phyloP scores from a whole-genome alignment of 345 rosid species.

The Hypericum perforatum region DNA sequence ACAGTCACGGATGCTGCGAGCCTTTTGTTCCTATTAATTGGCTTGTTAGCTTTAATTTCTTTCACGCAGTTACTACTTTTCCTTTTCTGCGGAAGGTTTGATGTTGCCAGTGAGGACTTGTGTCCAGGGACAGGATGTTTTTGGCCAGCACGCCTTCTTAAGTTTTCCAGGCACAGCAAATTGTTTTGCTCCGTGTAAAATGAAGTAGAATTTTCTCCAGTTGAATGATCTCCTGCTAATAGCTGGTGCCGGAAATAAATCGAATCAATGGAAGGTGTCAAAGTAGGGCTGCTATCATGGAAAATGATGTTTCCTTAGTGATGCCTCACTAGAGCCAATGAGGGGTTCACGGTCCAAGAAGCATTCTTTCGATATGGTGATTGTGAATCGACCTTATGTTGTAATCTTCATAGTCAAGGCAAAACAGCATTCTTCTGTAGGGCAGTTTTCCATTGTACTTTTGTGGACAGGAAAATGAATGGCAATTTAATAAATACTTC shows the following conservation, averaged over 20 bases:
- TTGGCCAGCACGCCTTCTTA: slow-evolving; percentile 23
- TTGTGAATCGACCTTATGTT: background rate
- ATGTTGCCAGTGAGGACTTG: slow-evolving; percentile 29
- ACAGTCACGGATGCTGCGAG: slow-evolving; percentile 1
- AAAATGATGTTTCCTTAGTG: slow-evolving; percentile 7
- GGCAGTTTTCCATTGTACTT: slow-evolving; percentile 1
- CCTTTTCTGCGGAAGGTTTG: slow-evolving; percentile 31
- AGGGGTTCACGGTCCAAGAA: slow-evolving; percentile 9
- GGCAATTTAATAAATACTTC: no score
- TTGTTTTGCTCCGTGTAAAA: slow-evolving; percentile 20
- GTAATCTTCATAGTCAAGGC: background rate
- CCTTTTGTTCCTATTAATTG: slow-evolving; percentile 1
- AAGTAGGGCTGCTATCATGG: slow-evolving; percentile 12
- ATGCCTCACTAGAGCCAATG: slow-evolving; percentile 2
- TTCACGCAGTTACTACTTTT: slow-evolving; percentile 22
- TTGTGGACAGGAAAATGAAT: no score
- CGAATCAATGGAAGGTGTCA: slow-evolving; percentile 12
- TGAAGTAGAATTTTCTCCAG: slow-evolving; percentile 15
- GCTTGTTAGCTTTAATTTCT: slow-evolving; percentile 12
- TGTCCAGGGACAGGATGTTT: slow-evolving; percentile 33
- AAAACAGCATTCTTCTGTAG: background rate
- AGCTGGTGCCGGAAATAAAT: slow-evolving; percentile 11
- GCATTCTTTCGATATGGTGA: background rate
- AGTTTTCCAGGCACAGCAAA: slow-evolving; percentile 29
- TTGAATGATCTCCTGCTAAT: slow-evolving; percentile 10